Evolutionary conservation across 2,329 filamentous ascomycete species (phyloP).

Genomic region (Epichloe sp.): DNA sequence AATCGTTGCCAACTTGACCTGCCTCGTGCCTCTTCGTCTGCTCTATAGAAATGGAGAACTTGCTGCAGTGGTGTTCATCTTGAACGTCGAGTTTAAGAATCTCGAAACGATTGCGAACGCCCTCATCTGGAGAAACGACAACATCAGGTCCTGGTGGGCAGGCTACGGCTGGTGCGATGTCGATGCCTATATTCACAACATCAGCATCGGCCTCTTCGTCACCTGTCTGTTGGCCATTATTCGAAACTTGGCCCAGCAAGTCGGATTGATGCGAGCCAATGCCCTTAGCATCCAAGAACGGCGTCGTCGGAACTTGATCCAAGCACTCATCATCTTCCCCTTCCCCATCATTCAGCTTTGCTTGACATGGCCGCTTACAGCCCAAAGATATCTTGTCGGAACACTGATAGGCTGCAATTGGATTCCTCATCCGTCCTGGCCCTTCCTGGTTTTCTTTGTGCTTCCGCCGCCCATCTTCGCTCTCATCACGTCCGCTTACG

Average conservation of each 20-base stretch:
- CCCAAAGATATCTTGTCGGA: conserved; percentile 35
- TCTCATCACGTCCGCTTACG: conserved; percentile 30
- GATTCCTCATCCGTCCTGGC: conserved; percentile 31
- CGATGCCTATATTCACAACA: conserved; percentile 33
- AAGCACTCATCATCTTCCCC: conserved; percentile 42
- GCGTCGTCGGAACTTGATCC: conserved; percentile 27
- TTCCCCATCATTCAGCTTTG: conserved; percentile 35
- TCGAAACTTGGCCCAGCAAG: conserved; percentile 37
- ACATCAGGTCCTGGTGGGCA: conserved; percentile 36
- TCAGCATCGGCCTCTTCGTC: conserved; percentile 31
- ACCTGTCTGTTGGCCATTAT: conserved; percentile 42
- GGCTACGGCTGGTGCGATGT: conserved; percentile 43
- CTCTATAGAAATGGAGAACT: conserved; percentile 41
- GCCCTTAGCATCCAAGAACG: conserved; percentile 28
- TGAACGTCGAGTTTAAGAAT: conserved; percentile 32
- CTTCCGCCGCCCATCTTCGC: conserved; percentile 31
- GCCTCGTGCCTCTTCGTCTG: conserved; percentile 37
- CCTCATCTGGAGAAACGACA: conserved; percentile 39
- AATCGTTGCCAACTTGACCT: conserved; percentile 30
- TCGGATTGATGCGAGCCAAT: conserved; percentile 30
- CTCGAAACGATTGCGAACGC: conserved; percentile 35
- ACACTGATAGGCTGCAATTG: conserved; percentile 37
- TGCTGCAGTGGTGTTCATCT: conserved; percentile 36
- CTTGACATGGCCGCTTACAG: conserved; percentile 33
- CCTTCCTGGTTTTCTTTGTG: conserved; percentile 34